A percentile compares a stretch with the other conserved stretches of the same genome.
phyloP scores from a whole-genome alignment of 345 rosid genomes.

The Lepidium aucheri region DNA sequence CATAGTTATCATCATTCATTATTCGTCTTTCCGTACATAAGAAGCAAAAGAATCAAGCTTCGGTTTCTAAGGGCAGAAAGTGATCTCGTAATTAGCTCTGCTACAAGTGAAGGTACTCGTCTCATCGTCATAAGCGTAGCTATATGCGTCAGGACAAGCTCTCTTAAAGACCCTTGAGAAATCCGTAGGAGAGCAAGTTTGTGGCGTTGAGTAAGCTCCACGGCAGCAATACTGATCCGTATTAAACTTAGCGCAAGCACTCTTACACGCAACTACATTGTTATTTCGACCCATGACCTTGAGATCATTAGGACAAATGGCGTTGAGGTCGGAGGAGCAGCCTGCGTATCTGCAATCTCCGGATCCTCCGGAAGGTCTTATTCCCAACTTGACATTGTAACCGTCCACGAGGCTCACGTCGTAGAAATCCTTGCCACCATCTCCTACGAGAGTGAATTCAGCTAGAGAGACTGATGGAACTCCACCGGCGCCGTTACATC shows the following conservation, averaged over 20 bases:
- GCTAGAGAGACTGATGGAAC: slow-evolving; percentile 54
- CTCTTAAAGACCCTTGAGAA: slow-evolving; percentile 58
- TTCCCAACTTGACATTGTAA: slow-evolving; percentile 59
- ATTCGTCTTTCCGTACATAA: neutral
- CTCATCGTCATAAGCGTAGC: slow-evolving; percentile 79
- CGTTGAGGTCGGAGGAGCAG: slow-evolving; percentile 57
- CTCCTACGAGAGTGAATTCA: slow-evolving; percentile 51
- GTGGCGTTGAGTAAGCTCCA: slow-evolving; percentile 43
- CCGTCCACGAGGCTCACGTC: slow-evolving; percentile 87
- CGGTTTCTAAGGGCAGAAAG: slow-evolving; percentile 40
- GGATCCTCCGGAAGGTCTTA: slow-evolving; percentile 45
- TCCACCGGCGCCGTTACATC: slow-evolving; percentile 38
- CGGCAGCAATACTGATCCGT: slow-evolving; percentile 68
- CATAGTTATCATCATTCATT: neutral
- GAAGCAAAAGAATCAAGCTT: neutral
- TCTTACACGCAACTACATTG: slow-evolving; percentile 54
- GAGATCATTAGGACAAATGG: slow-evolving; percentile 47
- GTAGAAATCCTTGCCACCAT: slow-evolving; percentile 53
- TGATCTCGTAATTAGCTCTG: slow-evolving; percentile 59
- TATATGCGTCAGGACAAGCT: slow-evolving; percentile 76
- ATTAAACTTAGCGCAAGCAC: slow-evolving; percentile 63
- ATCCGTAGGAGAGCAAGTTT: slow-evolving; percentile 54
- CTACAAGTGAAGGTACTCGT: slow-evolving; percentile 69
- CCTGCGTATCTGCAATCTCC: slow-evolving; percentile 70
- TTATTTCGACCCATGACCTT: slow-evolving; percentile 28